Evolutionary conservation across 2,329 filamentous ascomycete species (phyloP).

Genomic region (Sporothrix pseudoabietina): DNA sequence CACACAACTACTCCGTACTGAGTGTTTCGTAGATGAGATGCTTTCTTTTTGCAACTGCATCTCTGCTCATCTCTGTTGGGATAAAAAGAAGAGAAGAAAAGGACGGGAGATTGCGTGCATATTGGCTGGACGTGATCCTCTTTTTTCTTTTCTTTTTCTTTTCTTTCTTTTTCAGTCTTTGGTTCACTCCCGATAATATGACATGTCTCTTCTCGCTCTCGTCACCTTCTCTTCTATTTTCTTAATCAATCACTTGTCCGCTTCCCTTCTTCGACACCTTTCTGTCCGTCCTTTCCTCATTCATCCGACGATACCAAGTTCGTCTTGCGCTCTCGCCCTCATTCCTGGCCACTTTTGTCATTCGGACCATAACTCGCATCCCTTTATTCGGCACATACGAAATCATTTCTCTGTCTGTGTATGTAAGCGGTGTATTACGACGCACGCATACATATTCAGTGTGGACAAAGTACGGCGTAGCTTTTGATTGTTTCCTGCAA

Average conservation of each 20-base stretch:
- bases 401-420: not conserved
- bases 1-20: not conserved
- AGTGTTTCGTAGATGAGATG: not conserved
- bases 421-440: too few relatives aligned
- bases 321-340: not conserved
- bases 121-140: not conserved
- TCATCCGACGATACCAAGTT: not conserved
- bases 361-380: not conserved
- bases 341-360: not conserved
- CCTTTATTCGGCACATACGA: not conserved
- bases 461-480: not conserved
- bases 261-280: not conserved
- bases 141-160: too few relatives aligned
- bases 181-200: not conserved
- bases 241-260: not conserved
- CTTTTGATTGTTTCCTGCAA: not conserved
- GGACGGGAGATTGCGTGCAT: slow-evolving; percentile 6
- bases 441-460: too few relatives aligned
- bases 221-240: not conserved
- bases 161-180: not conserved
- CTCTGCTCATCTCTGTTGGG: not conserved
- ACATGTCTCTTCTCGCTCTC: not conserved
- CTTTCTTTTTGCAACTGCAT: not conserved
- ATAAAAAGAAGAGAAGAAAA: not conserved
- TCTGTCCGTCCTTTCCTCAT: not conserved